These are phyloP conservation scores for Termitomyces titanicus DNA, from an alignment of 768 basidiomycete species.

Conservation along the genomic window DNA sequence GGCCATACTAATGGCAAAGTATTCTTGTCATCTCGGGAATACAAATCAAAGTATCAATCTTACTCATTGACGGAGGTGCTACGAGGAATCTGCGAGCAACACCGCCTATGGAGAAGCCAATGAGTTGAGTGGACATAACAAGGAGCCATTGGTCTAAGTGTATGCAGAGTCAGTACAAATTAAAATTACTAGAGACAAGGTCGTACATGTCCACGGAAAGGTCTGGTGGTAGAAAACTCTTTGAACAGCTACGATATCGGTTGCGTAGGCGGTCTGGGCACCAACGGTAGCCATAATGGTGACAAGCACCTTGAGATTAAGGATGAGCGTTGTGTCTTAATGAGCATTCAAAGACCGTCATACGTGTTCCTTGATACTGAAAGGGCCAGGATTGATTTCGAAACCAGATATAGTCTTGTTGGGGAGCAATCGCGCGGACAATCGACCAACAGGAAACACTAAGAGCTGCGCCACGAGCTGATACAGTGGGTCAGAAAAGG, in stretches of 20 bases:
- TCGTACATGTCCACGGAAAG: constrained; percentile 46
- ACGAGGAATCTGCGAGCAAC: constrained; percentile 63
- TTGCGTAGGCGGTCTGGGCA: constrained; percentile 58
- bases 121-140: constrained; percentile 69
- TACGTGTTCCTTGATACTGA: constrained; percentile 67
- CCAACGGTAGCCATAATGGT: constrained; percentile 62
- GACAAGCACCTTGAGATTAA: constrained; percentile 45
- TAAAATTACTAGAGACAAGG: not conserved
- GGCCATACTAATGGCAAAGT: constrained; percentile 58
- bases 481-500: not conserved
- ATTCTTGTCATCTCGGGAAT: not conserved
- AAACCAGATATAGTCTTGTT: constrained; percentile 51
- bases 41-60: constrained; percentile 6
- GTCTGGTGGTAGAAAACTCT: constrained; percentile 61
- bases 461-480: constrained; percentile 69
- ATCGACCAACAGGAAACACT: constrained; percentile 64
- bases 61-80: constrained; percentile 62
- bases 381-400: constrained; percentile 69
- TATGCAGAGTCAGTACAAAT: not conserved
- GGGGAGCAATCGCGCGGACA: constrained; percentile 62
- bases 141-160: constrained; percentile 53
- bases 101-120: constrained; percentile 57
- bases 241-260: constrained; percentile 74
- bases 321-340: not conserved
- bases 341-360: not conserved